Base-by-base conservation (phyloP, 2,329 filamentous ascomycete genomes). In the Stemphylium beticola region DNA sequence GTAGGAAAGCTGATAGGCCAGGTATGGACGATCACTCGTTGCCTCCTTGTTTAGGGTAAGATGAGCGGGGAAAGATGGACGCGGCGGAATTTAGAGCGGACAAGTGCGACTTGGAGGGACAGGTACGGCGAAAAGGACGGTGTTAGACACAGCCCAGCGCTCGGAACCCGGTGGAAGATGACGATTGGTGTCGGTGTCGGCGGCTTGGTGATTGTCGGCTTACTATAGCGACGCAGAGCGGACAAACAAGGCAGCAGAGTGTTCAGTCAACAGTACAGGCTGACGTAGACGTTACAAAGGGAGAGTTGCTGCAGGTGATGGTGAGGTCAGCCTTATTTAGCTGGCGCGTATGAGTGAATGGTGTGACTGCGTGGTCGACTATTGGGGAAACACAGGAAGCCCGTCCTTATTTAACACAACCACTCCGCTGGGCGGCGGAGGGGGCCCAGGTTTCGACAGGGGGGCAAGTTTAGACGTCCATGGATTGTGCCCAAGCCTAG, bases 391-490 rank as follows among this genome's bases (percentile, higher is more conserved):
- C 58, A 60, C 58, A 37, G 57, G 61, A 57, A 63, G 55, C 48
- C 34, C 29, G 55, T 48, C 58, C 57, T 43, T 70, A 66, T 68
- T 69, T 68, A 67, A 65, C 43, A 57, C 62, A 53, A 43, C 67
- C 67, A 61, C 58, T 56, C 41, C 54, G 65, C 64, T 71, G 67
- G 69, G 71, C 68, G 55, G 61, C 62, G 57, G 62, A 66, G 57
- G 53, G 57, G 65, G 45, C 36, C 46, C 18, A 49, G 55, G 56
- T 36, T 41, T 58, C 42, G 57, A 62, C 62, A 65, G 63, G 57
- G 68, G 64, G 37, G 52, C 53, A 61, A 61, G 52, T 31, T 49
- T 29, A 29, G 32, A 47, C 55, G 32, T 50, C 54, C 49, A 57
- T 56, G 53, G 48, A 44, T 42, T 41, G 43, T 41, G 48, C 53